Percentiles rank a stretch among this genome's conserved stretches.
Evolutionary conservation across 164 flowering plant genomes (phyloP).

Genomic region (Warburgia ugandensis): DNA sequence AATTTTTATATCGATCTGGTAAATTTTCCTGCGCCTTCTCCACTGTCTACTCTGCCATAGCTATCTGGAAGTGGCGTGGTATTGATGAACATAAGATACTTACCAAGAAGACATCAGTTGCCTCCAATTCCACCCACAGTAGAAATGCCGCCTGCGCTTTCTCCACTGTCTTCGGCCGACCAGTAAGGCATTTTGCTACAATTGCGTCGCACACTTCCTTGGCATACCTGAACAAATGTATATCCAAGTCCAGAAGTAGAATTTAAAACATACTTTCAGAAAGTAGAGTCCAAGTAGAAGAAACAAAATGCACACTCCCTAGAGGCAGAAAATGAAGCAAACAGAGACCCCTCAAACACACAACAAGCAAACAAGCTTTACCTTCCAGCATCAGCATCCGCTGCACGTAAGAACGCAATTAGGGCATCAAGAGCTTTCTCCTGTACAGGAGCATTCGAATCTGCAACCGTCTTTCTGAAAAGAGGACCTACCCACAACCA

Average conservation of each 20-base stretch:
- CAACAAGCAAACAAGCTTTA: conserved; percentile 7
- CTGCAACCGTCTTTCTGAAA: conserved; percentile 82
- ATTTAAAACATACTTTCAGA: not conserved
- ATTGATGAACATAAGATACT: not conserved
- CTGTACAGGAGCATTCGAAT: conserved; percentile 96
- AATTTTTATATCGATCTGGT: no score
- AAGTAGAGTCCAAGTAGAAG: not conserved
- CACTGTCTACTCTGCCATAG: no score
- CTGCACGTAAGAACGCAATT: conserved; percentile 71
- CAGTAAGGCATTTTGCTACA: conserved; percentile 84
- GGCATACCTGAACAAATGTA: conserved; percentile 41
- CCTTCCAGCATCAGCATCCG: conserved; percentile 95
- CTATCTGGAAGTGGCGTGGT: no score
- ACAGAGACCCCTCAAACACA: no score
- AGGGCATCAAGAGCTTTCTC: conserved; percentile 96
- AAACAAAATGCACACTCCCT: not conserved
- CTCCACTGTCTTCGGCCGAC: conserved; percentile 96
- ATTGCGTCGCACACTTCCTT: conserved; percentile 91
- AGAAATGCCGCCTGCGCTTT: conserved; percentile 78
- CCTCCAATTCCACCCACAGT: conserved; percentile 97
- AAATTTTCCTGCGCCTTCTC: no score
- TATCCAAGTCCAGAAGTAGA: not conserved
- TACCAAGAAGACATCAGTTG: conserved; percentile 86
- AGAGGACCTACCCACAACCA: conserved; percentile 37
- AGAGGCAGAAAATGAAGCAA: no score